phyloP scores from a whole-genome alignment of 2,329 filamentous ascomycete species.

The Sordariomycetes sp. region DNA sequence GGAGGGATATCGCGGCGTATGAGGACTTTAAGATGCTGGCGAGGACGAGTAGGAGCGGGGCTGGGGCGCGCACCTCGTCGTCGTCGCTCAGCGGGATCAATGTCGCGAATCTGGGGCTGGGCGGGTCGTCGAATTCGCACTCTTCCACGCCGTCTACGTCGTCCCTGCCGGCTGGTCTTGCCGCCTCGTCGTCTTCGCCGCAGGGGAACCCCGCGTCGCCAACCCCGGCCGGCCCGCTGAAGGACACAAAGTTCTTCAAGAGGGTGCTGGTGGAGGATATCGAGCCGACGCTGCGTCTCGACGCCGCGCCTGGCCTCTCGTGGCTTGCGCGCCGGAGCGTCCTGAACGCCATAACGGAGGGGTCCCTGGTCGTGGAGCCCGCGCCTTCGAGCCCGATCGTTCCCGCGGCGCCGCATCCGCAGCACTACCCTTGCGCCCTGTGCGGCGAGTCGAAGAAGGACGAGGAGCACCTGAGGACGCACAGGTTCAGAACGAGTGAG shows the following conservation, averaged over 20 bases:
- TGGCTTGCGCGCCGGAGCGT: conserved; percentile 87
- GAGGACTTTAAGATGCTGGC: conserved; percentile 76
- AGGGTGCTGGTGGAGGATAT: conserved; percentile 80
- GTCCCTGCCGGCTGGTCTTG: conserved; percentile 19
- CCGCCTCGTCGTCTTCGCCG: conserved; percentile 15
- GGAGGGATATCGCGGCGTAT: conserved; percentile 68
- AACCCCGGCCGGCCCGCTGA: conserved; percentile 47
- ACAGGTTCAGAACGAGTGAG: conserved; percentile 83
- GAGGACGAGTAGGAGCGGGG: conserved; percentile 47
- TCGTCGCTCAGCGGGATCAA: conserved; percentile 16
- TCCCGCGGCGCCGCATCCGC: conserved; percentile 33
- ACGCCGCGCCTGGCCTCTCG: conserved; percentile 78
- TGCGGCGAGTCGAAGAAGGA: conserved; percentile 75
- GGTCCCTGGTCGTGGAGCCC: conserved; percentile 79
- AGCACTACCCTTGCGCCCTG: conserved; percentile 62
- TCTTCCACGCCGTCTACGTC: conserved; percentile 35
- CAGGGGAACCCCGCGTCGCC: conserved; percentile 9
- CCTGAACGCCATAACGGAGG: conserved; percentile 69
- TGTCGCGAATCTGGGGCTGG: conserved; percentile 19
- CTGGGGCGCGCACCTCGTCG: conserved; percentile 30
- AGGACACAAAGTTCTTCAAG: conserved; percentile 92
- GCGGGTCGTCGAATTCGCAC: conserved; percentile 25
- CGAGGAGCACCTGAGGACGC: conserved; percentile 58
- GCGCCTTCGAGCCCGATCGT: conserved; percentile 49
- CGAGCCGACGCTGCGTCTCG: conserved; percentile 82